Evolutionary conservation across 108 stramenopile genomes (phyloP).

Genomic region (Cyclotella cryptica): DNA sequence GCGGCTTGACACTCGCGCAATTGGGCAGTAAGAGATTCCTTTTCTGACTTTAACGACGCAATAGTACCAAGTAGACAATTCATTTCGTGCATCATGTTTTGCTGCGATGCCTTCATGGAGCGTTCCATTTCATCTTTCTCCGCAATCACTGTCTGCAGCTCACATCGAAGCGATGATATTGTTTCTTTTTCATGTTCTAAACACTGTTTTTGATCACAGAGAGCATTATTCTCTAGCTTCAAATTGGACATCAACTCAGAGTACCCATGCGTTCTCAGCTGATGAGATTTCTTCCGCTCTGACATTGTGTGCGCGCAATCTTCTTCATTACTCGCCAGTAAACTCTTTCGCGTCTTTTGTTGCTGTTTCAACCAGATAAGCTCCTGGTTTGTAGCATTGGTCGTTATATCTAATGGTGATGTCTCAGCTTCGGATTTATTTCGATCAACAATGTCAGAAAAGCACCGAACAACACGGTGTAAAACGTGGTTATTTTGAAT

Average conservation of each 20-base stretch:
- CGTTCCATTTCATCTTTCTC: not conserved
- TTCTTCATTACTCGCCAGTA: no score
- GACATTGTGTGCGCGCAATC: no score
- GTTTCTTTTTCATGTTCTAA: slow-evolving; percentile 18
- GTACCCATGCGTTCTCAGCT: no score
- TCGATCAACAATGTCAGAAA: no score
- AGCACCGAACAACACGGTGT: no score
- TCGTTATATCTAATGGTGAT: no score
- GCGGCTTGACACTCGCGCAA: not conserved
- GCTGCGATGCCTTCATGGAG: not conserved
- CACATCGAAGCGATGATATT: not conserved
- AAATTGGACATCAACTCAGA: not conserved
- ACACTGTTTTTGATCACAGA: not conserved
- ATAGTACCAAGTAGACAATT: not conserved
- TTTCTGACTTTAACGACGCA: slow-evolving; percentile 6
- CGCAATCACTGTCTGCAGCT: not conserved
- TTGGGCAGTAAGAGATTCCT: not conserved
- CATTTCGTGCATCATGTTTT: not conserved
- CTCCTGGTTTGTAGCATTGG: no score
- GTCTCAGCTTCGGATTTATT: no score
- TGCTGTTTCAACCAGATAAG: no score
- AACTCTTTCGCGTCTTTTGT: no score
- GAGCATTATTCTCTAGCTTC: slow-evolving; percentile 2
- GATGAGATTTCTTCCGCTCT: no score
- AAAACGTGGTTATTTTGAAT: no score